Percentiles rank a stretch among this genome's conserved stretches.
Evolutionary conservation across 2,329 filamentous ascomycete genomes (phyloP).

Genomic region (Colletotrichum cordylinicola): DNA sequence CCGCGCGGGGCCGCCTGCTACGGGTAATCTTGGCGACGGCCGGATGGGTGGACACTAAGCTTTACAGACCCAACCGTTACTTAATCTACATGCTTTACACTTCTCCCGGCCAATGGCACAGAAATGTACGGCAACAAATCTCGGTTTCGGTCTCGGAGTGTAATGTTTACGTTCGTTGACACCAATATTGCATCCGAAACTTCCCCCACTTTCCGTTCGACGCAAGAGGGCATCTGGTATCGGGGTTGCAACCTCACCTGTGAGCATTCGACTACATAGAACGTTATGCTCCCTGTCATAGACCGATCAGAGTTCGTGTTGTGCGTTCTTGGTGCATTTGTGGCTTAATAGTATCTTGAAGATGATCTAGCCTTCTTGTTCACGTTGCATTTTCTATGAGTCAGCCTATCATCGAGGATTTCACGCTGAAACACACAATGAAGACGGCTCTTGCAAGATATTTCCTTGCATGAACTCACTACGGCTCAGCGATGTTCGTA

Average conservation of each 20-base stretch:
- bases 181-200: background rate
- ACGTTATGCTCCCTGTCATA: background rate
- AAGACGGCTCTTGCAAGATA: no score
- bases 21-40: background rate
- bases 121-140: background rate
- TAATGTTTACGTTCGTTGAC: background rate
- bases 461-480: no score
- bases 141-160: background rate
- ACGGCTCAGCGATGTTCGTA: no score
- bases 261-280: background rate
- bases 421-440: no score
- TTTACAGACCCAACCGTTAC: background rate
- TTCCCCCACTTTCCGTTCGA: background rate
- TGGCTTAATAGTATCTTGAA: background rate
- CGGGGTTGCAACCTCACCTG: background rate
- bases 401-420: background rate
- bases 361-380: background rate
- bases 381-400: background rate
- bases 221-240: background rate
- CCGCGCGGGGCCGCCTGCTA: background rate
- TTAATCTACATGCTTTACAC: background rate
- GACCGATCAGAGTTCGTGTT: background rate
- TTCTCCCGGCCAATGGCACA: background rate
- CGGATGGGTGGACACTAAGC: background rate
- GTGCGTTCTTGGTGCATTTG: background rate